Conservation (phyloP, 805 yeast species). For the Blastobotrys terrestris region DNA sequence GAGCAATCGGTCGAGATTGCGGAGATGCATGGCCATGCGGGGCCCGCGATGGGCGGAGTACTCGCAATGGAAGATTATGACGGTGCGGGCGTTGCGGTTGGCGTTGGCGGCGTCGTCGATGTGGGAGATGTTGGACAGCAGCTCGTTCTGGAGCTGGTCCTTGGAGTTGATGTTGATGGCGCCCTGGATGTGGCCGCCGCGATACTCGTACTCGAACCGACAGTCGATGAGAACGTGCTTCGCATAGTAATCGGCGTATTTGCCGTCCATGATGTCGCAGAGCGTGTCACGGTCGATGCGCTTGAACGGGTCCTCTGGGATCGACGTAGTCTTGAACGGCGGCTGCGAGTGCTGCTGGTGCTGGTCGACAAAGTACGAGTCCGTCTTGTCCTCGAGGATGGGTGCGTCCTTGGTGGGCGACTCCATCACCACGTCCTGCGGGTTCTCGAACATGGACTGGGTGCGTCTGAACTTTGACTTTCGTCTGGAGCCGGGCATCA, state of each 20-base stretch:
- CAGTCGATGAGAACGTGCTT: constrained; percentile 70
- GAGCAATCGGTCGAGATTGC: constrained; percentile 72
- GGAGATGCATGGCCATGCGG: constrained; percentile 75
- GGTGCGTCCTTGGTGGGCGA: neutral
- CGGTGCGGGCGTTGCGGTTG: constrained; percentile 29
- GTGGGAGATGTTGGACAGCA: constrained; percentile 35
- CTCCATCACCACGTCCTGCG: constrained; percentile 39
- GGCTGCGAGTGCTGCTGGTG: neutral
- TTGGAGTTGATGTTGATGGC: constrained; percentile 75
- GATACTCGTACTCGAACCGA: constrained; percentile 84
- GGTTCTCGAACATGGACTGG: constrained; percentile 62
- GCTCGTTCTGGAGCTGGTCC: constrained; percentile 54
- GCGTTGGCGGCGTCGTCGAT: neutral
- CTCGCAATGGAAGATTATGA: constrained; percentile 90
- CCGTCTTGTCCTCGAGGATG: no score
- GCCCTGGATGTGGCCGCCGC: constrained; percentile 86
- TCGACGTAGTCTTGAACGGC: constrained; percentile 36
- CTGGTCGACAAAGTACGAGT: neutral
- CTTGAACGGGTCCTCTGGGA: constrained; percentile 58
- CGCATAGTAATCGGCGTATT: constrained; percentile 46
- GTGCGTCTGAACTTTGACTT: constrained; percentile 46
- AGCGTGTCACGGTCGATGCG: constrained; percentile 57
- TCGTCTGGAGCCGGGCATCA: neutral
- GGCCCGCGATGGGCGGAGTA: constrained; percentile 94
- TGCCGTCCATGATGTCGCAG: constrained; percentile 52